A percentile compares a stretch with the other conserved stretches of the same genome.
phyloP scores from a whole-genome alignment of 805 yeast species.

The Kazachstania martiniae region DNA sequence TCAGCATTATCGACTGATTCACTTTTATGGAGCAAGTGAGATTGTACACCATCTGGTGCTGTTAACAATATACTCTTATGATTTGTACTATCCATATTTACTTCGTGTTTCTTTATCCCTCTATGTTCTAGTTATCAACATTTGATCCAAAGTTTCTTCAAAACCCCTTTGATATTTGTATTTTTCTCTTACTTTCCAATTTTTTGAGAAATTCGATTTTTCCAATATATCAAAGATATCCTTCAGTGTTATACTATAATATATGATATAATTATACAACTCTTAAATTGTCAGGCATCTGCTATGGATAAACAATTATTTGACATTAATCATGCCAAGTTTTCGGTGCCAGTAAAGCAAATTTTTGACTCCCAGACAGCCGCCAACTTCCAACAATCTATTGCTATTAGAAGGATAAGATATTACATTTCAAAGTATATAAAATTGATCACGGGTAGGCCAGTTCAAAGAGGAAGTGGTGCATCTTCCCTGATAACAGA shows the following conservation, averaged over 20 bases:
- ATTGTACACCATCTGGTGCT: constrained; percentile 13
- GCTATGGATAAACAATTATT: neutral
- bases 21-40: constrained; percentile 1
- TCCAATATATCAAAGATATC: no score
- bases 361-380: constrained; percentile 36
- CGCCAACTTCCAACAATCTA: constrained; percentile 34
- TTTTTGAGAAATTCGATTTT: neutral
- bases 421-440: constrained; percentile 30
- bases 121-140: no score
- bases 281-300: no score
- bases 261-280: no score
- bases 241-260: no score
- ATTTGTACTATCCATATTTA: neutral
- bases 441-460: constrained; percentile 24
- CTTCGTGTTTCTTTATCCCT: no score
- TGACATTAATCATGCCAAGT: constrained; percentile 9
- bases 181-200: neutral
- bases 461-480: constrained; percentile 3
- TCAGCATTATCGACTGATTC: neutral
- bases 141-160: neutral
- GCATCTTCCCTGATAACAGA: constrained; percentile 18
- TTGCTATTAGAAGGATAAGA: constrained; percentile 33
- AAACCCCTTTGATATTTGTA: neutral
- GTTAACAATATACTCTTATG: constrained; percentile 18
- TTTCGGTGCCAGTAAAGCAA: constrained; percentile 32